Evolutionary conservation across 1,139 yeast species (phyloP).

Genomic region (Nakaseomyces uthaithaninus): DNA sequence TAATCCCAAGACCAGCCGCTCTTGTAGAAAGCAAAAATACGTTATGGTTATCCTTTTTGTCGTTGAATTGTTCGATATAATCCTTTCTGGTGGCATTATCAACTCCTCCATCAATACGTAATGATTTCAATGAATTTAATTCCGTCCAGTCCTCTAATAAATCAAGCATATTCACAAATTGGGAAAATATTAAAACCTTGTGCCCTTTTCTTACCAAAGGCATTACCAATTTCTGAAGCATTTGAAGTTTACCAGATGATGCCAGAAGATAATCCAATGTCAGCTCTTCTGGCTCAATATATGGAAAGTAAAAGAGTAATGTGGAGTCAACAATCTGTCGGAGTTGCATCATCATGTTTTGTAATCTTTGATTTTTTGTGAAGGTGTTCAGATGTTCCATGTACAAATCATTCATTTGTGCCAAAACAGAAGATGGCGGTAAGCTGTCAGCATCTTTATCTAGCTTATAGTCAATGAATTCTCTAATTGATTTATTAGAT

Average conservation of each 20-base stretch:
- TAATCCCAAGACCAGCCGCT: conserved; percentile 92
- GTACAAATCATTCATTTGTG: conserved; percentile 27
- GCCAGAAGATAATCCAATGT: conserved; percentile 35
- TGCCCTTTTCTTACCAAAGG: conserved; percentile 44
- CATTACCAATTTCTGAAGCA: conserved; percentile 55
- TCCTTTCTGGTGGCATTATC: conserved; percentile 56
- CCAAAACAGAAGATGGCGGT: conserved; percentile 12
- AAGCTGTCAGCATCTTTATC: conserved; percentile 10
- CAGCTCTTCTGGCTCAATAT: conserved; percentile 39
- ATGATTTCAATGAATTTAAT: conserved; percentile 38
- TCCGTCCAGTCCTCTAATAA: conserved; percentile 63
- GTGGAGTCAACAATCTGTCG: conserved; percentile 83
- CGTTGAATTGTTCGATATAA: conserved; percentile 50
- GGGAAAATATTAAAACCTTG: conserved; percentile 73
- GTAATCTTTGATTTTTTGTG: conserved; percentile 41
- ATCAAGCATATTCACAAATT: conserved; percentile 73
- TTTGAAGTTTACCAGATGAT: conserved; percentile 63
- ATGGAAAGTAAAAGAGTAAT: conserved; percentile 74
- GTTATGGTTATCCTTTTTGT: conserved; percentile 30
- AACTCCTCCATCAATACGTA: conserved; percentile 74
- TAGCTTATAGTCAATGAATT: conserved; percentile 34
- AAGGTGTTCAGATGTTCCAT: conserved; percentile 29
- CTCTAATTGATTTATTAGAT: conserved; percentile 35
- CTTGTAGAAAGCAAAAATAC: conserved; percentile 74
- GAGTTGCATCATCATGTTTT: conserved; percentile 71